Percentiles rank a stretch among this genome's conserved stretches.
These are phyloP conservation scores for Hortiboletus rubellus DNA, from an alignment of 1,284 basidiomycete species.

Conservation along the genomic window DNA sequence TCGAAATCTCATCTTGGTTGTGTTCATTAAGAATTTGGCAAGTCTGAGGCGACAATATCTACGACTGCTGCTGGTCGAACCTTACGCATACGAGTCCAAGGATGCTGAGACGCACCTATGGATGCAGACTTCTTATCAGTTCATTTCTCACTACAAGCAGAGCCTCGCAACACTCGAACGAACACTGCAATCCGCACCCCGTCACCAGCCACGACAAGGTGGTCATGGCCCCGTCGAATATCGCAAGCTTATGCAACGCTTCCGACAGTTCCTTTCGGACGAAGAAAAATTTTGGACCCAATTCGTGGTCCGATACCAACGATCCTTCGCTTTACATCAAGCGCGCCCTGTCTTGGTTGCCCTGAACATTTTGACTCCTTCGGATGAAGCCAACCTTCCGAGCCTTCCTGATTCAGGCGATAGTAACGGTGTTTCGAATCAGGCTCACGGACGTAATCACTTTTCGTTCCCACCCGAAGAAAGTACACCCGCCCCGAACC, in stretches of 20 bases:
- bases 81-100: conserved; percentile 73
- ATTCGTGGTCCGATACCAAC: conserved; percentile 70
- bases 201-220: conserved; percentile 43
- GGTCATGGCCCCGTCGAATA: conserved; percentile 69
- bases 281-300: conserved; percentile 89
- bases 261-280: conserved; percentile 80
- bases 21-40: conserved; percentile 5
- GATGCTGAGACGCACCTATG: conserved; percentile 84
- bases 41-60: conserved; percentile 80
- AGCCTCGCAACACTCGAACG: conserved; percentile 70
- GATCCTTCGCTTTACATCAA: conserved; percentile 65
- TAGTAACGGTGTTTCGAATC: conserved; percentile 15
- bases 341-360: conserved; percentile 54
- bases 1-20: not conserved
- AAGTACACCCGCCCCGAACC: conserved; percentile 41
- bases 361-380: conserved; percentile 49
- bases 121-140: conserved; percentile 89
- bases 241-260: conserved; percentile 83
- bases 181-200: conserved; percentile 47
- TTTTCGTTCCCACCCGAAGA: conserved; percentile 59
- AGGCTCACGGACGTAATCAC: conserved; percentile 43
- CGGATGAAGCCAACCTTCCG: conserved; percentile 30
- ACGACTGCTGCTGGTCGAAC: conserved; percentile 72
- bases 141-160: conserved; percentile 84
- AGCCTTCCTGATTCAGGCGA: conserved; percentile 36